phyloP scores from a whole-genome alignment of 2,329 filamentous ascomycete species.

The Eutypella sp. region DNA sequence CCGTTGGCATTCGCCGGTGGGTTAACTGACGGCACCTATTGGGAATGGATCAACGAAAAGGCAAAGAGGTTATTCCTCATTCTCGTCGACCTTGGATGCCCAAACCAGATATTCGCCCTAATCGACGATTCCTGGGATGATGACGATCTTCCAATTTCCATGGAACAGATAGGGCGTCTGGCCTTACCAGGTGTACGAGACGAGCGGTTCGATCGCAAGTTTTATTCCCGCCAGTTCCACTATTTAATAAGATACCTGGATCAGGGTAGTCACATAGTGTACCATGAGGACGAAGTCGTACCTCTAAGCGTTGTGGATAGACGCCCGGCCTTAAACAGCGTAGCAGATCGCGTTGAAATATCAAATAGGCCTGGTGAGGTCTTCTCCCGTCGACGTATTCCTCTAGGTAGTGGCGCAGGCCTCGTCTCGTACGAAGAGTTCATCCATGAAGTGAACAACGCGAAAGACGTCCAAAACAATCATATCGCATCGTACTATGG shows the following conservation, averaged over 20 bases:
- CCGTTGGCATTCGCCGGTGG: constrained; percentile 64
- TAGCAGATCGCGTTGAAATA: constrained; percentile 56
- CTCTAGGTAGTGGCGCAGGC: constrained; percentile 41
- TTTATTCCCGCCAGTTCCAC: constrained; percentile 65
- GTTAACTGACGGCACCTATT: constrained; percentile 67
- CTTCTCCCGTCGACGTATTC: constrained; percentile 54
- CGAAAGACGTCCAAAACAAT: constrained; percentile 56
- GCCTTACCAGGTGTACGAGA: constrained; percentile 55
- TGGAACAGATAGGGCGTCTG: constrained; percentile 61
- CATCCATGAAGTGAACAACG: constrained; percentile 53
- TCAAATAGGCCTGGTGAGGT: constrained; percentile 54
- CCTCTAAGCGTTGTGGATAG: constrained; percentile 64
- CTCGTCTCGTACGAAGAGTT: constrained; percentile 50
- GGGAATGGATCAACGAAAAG: constrained; percentile 70
- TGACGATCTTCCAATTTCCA: constrained; percentile 63
- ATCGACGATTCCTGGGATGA: constrained; percentile 77
- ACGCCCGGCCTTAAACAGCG: constrained; percentile 35
- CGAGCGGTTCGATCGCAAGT: constrained; percentile 60
- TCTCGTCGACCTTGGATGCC: constrained; percentile 62
- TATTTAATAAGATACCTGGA: constrained; percentile 63
- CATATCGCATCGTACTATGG: constrained; percentile 68
- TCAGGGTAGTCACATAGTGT: constrained; percentile 57
- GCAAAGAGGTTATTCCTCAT: constrained; percentile 68
- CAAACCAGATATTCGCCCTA: constrained; percentile 69
- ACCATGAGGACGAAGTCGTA: constrained; percentile 62